Conservation (phyloP, 1,284 basidiomycete species). For the Leccinum olivaceoglutinosum region DNA sequence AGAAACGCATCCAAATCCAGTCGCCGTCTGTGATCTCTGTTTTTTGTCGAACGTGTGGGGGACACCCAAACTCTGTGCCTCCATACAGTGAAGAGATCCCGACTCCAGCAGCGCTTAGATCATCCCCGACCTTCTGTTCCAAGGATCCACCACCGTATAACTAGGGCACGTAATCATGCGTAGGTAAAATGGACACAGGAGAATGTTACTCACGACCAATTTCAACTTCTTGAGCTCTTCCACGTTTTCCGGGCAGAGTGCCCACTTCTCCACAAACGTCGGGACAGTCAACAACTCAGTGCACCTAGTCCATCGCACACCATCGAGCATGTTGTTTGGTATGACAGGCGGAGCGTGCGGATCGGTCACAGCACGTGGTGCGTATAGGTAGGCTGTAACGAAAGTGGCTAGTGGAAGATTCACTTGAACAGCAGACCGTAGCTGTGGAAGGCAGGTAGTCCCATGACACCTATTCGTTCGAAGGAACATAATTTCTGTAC, state of each 20-base stretch:
- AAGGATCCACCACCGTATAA: conserved; percentile 18
- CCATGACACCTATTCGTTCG: conserved; percentile 14
- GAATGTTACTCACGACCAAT: conserved; percentile 10
- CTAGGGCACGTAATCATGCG: conserved; percentile 4
- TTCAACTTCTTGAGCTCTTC: conserved; percentile 10
- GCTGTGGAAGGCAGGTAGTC: conserved; percentile 16
- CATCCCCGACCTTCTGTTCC: conserved; percentile 14
- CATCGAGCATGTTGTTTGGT: conserved; percentile 18
- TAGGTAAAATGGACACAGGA: background rate
- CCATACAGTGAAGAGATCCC: conserved; percentile 15
- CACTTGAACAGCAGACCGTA: conserved; percentile 5
- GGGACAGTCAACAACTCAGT: conserved; percentile 11
- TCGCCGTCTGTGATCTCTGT: conserved; percentile 15
- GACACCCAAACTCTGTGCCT: conserved; percentile 20
- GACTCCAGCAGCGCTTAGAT: conserved; percentile 16
- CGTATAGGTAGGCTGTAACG: conserved; percentile 1
- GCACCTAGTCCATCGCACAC: conserved; percentile 1
- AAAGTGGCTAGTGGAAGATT: conserved; percentile 4
- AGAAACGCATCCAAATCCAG: conserved; percentile 26
- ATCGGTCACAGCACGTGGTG: conserved; percentile 7
- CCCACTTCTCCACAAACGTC: conserved; percentile 13
- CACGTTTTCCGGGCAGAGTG: background rate
- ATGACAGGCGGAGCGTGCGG: conserved; percentile 5
- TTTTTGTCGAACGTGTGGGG: background rate
- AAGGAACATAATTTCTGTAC: background rate